These are phyloP conservation scores for Phyllosticta capitalensis DNA, from an alignment of 2,329 filamentous ascomycete species.

Conservation along the genomic window DNA sequence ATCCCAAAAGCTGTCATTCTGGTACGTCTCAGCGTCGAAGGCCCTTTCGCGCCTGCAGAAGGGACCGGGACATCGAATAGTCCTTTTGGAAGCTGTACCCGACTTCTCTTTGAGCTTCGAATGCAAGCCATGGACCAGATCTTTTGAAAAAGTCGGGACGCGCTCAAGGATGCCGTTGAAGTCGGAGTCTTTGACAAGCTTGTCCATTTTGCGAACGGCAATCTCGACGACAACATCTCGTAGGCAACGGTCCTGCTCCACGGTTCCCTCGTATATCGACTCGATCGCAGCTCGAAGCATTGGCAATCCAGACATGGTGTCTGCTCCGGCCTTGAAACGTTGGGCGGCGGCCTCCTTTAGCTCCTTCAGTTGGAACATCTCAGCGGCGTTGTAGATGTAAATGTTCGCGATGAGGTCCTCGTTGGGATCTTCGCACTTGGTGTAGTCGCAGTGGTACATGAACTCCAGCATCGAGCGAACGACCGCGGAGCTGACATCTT, in stretches of 20 bases:
- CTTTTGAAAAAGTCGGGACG: background rate
- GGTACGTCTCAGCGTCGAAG: too few species aligned
- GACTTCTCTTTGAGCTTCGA: too few species aligned
- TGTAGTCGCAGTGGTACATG: slow-evolving; percentile 11
- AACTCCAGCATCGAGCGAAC: slow-evolving; percentile 7
- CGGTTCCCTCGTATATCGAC: background rate
- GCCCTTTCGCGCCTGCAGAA: too few species aligned
- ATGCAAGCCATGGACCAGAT: background rate
- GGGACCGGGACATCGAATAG: too few species aligned
- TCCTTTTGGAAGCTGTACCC: too few species aligned
- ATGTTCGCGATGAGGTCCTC: background rate
- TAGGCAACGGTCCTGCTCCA: background rate
- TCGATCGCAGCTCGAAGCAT: background rate
- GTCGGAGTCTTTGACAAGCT: background rate
- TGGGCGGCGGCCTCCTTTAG: background rate
- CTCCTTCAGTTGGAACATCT: background rate
- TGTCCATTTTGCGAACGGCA: background rate
- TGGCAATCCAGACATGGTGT: background rate
- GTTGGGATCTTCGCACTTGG: background rate
- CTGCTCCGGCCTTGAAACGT: background rate
- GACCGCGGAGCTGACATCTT: background rate
- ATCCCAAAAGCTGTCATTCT: too few species aligned
- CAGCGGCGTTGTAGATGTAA: background rate
- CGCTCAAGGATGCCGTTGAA: background rate
- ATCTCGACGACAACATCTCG: background rate